Conservation (phyloP, 768 basidiomycete species). For the Suillus luteus region DNA sequence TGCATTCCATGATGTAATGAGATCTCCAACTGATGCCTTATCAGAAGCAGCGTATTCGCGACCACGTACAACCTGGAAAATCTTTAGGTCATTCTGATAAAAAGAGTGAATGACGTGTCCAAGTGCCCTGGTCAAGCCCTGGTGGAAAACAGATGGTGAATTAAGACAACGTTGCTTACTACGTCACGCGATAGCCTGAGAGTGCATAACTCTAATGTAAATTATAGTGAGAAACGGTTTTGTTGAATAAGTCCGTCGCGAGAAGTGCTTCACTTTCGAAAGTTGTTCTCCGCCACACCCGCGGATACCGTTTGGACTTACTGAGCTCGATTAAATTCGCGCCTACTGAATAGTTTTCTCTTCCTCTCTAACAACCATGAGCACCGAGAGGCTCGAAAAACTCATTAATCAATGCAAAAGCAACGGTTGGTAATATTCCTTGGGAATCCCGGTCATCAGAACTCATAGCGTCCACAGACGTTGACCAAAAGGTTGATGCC, state of each 20-base stretch:
- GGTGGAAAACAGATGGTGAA: conserved; percentile 2
- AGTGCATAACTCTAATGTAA: neutral
- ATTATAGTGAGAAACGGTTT: neutral
- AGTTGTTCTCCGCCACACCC: conserved; percentile 23
- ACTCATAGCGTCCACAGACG: conserved; percentile 48
- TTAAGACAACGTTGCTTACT: conserved; percentile 9
- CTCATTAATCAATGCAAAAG: conserved; percentile 67
- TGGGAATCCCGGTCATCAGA: conserved; percentile 11
- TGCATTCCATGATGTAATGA: conserved; percentile 3
- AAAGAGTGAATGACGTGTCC: conserved; percentile 27
- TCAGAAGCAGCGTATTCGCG: conserved; percentile 89
- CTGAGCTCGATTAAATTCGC: conserved; percentile 23
- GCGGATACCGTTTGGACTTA: conserved; percentile 17
- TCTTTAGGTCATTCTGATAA: conserved; percentile 89
- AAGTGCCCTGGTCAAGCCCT: neutral
- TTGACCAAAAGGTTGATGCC: conserved; percentile 80
- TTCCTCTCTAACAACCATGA: conserved; percentile 44
- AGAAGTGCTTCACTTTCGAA: conserved; percentile 3
- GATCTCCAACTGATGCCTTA: conserved; percentile 12
- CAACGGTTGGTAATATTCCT: conserved; percentile 47
- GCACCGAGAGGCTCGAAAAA: conserved; percentile 55
- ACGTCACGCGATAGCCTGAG: neutral
- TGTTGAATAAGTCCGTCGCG: conserved; percentile 7
- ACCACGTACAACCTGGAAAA: conserved; percentile 77
- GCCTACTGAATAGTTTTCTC: conserved; percentile 12